phyloP scores from a whole-genome alignment of 768 basidiomycete genomes.

The Suillus subalutaceus region DNA sequence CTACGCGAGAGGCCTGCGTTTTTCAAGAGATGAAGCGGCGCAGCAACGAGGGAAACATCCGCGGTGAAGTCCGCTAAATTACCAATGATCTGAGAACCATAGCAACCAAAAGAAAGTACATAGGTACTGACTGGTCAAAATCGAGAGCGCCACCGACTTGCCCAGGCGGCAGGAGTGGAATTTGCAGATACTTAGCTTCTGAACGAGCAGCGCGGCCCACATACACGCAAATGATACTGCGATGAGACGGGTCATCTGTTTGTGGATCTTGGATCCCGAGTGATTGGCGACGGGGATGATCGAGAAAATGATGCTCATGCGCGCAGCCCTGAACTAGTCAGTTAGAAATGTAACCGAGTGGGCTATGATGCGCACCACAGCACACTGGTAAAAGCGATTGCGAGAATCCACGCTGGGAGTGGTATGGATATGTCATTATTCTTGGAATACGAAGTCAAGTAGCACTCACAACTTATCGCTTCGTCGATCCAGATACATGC shows the following conservation, averaged over 20 bases:
- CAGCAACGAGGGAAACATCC: slow-evolving; percentile 20
- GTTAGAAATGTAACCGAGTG: slow-evolving; percentile 6
- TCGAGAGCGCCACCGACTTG: slow-evolving; percentile 16
- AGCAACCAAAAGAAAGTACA: background rate
- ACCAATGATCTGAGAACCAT: background rate
- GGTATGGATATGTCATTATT: background rate
- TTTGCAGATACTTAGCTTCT: slow-evolving; percentile 20
- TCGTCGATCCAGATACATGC: slow-evolving; percentile 12
- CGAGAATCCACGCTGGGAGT: slow-evolving; percentile 17
- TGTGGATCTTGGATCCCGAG: slow-evolving; percentile 6
- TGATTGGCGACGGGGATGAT: slow-evolving; percentile 23
- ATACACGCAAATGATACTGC: slow-evolving; percentile 23
- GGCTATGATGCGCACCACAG: slow-evolving; percentile 19
- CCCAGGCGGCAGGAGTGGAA: slow-evolving; percentile 6
- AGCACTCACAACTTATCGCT: slow-evolving; percentile 13
- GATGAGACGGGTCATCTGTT: slow-evolving; percentile 10
- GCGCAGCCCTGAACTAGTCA: slow-evolving; percentile 20
- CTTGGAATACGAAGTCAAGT: background rate
- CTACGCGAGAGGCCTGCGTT: slow-evolving; percentile 10
- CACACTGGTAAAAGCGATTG: slow-evolving; percentile 21
- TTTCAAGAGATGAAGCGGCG: slow-evolving; percentile 21
- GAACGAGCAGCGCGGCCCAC: slow-evolving; percentile 27
- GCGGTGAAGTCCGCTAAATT: slow-evolving; percentile 24
- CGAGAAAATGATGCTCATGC: slow-evolving; percentile 28
- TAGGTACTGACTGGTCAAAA: slow-evolving; percentile 25